Percentiles rank a stretch among this genome's conserved stretches.
Conservation (phyloP, 1,284 basidiomycete species). For the Puccinia coronata region DNA sequence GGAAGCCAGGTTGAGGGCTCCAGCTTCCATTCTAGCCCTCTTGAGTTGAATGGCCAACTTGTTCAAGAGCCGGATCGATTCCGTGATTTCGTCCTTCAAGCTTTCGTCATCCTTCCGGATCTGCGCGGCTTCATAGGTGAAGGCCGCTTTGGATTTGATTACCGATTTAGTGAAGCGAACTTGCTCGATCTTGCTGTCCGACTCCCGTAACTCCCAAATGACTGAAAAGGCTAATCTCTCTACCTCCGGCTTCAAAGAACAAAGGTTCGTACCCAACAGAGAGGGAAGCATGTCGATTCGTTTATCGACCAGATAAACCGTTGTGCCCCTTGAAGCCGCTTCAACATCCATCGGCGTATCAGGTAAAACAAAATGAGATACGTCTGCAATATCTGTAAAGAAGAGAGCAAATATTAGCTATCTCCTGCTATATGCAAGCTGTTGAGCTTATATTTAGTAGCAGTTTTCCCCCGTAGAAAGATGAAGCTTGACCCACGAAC, state of each 20-base stretch:
- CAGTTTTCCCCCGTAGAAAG: neutral
- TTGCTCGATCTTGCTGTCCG: conserved; percentile 82
- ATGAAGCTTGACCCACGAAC: conserved; percentile 73
- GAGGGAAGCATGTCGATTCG: conserved; percentile 98
- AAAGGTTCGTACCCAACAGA: conserved; percentile 92
- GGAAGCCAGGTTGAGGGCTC: conserved; percentile 93
- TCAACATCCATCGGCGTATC: conserved; percentile 97
- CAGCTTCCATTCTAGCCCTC: conserved; percentile 82
- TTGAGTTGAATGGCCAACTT: conserved; percentile 81
- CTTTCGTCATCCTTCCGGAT: conserved; percentile 86
- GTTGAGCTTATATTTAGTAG: neutral
- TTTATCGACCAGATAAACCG: conserved; percentile 97
- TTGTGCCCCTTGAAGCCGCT: conserved; percentile 91
- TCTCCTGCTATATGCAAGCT: neutral
- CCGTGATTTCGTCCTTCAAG: conserved; percentile 77
- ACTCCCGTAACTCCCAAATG: conserved; percentile 90
- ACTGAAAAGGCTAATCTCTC: conserved; percentile 93
- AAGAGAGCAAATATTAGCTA: neutral
- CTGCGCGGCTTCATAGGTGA: conserved; percentile 97
- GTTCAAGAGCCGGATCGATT: conserved; percentile 87
- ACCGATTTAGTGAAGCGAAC: conserved; percentile 94
- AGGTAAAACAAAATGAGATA: conserved; percentile 90
- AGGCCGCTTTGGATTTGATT: conserved; percentile 93
- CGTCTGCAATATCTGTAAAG: conserved; percentile 87
- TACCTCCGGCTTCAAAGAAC: conserved; percentile 87